A percentile compares a stretch with the other conserved stretches of the same genome.
phyloP scores from a whole-genome alignment of 2,329 filamentous ascomycete species.

The Exutisphaerella laricina region DNA sequence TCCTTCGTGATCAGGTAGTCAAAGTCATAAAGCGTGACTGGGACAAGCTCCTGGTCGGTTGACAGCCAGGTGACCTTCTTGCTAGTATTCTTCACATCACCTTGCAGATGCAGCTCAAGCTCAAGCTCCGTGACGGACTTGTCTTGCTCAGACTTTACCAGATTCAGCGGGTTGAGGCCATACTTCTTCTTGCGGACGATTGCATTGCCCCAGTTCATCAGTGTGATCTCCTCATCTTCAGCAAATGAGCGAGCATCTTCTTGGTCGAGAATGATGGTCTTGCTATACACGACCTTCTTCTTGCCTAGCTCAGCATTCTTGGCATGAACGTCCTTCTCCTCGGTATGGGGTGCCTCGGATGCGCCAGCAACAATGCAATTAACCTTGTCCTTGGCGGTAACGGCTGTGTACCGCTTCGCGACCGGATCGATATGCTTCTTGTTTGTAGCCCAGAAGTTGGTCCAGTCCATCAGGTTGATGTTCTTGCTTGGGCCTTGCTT shows the following conservation, averaged over 20 bases:
- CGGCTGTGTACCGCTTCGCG: conserved; percentile 46
- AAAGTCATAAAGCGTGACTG: conserved; percentile 86
- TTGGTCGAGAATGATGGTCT: conserved; percentile 75
- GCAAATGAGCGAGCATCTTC: conserved; percentile 76
- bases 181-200: conserved; percentile 57
- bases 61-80: conserved; percentile 97
- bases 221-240: conserved; percentile 81
- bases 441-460: conserved; percentile 52
- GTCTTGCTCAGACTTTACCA: conserved; percentile 48
- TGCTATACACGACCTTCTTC: conserved; percentile 78
- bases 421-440: conserved; percentile 50
- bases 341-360: conserved; percentile 46
- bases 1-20: conserved; percentile 95
- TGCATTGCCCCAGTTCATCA: conserved; percentile 96
- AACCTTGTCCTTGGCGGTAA: conserved; percentile 66
- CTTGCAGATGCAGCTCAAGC: conserved; percentile 81
- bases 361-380: conserved; percentile 29
- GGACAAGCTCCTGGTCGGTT: conserved; percentile 68
- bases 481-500: conserved; percentile 80
- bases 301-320: conserved; percentile 82
- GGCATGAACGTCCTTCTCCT: conserved; percentile 78
- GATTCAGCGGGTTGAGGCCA: conserved; percentile 45
- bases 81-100: conserved; percentile 89
- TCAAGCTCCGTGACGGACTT: conserved; percentile 62
- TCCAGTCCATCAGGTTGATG: conserved; percentile 80